phyloP scores from a whole-genome alignment of 2,329 filamentous ascomycete genomes.

The Ilyonectria destructans region DNA sequence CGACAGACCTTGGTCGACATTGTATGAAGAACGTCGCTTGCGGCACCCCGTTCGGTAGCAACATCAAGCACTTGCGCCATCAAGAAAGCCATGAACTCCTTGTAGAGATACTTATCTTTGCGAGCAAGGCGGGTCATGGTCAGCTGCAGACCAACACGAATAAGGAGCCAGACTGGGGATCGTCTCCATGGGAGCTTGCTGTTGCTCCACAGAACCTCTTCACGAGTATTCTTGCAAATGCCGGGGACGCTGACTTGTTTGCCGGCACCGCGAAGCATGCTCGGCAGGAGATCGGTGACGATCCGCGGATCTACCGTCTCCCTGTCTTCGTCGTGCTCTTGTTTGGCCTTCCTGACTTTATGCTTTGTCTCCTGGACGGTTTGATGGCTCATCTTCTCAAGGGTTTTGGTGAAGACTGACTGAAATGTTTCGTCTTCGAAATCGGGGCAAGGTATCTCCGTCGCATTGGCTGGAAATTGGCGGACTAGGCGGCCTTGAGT shows the following conservation, averaged over 20 bases:
- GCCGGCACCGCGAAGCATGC: conserved; percentile 59
- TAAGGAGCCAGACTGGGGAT: conserved; percentile 69
- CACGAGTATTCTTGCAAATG: conserved; percentile 67
- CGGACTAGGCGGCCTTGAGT: conserved; percentile 33
- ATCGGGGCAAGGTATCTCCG: background rate
- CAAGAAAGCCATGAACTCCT: conserved; percentile 39
- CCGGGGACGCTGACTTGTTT: conserved; percentile 38
- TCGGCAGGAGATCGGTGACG: conserved; percentile 65
- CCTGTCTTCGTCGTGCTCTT: conserved; percentile 58
- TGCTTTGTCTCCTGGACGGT: conserved; percentile 37
- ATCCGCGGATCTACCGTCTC: conserved; percentile 67
- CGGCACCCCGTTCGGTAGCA: background rate
- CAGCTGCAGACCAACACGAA: conserved; percentile 67
- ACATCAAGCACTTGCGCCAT: conserved; percentile 10
- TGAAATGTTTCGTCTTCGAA: conserved; percentile 39
- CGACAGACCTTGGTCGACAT: conserved; percentile 37
- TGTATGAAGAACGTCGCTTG: conserved; percentile 32
- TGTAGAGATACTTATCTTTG: conserved; percentile 17
- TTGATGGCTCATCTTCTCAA: conserved; percentile 53
- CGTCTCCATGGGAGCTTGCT: conserved; percentile 60
- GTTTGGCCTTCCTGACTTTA: conserved; percentile 56
- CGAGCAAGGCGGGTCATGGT: conserved; percentile 21
- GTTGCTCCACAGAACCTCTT: conserved; percentile 65
- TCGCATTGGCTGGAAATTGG: conserved; percentile 31
- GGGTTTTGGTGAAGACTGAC: conserved; percentile 40